Base-by-base conservation (phyloP, 495 filamentous ascomycete genomes). In the Podospora comata region DNA sequence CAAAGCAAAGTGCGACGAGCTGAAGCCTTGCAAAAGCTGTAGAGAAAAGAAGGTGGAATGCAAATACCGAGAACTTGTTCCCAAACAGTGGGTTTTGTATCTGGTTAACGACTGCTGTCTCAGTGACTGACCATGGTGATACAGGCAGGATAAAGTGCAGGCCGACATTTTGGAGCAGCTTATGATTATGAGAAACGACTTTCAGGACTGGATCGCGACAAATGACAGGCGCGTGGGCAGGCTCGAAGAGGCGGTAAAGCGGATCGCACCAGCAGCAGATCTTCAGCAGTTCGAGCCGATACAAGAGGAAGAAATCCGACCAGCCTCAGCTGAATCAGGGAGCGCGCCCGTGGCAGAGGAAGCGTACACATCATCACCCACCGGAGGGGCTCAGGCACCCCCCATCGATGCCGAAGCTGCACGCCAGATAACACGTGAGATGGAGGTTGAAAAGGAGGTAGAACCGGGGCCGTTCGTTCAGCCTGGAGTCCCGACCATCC, bases 1-100 rank as follows among this genome's bases (percentile, higher is more conserved):
- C n/a, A 91, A 91, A 74, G 88, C 88, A 30, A 90, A 90, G 77
- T 91, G 89, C 74, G 87, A 90, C 67, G 89, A 91, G 79, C 80
- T 81, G 64, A 88, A 84, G 75, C 88, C 85, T 2, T 87, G 85
- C 71, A 83, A 81, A 55, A 85, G 81, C 56, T 87, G 85, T 68
- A 80, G 80, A 62, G 85, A 87, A 67, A 87, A 87, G 69, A 81
- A 80, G 57, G 76, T 86, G 7, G 80, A 85, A 23, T 91, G 89
- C 78, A 82, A 84, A 72, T 91, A 90, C 73, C 84, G 87, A 28
- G 88, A 90, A 64, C 85, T 88, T 5, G 86, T 86, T 16, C 87
- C 87, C 28, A 89, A 90, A 67, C 88, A 89, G 88, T 91, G 78
- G 72, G 86, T 79, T 34, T 28, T 15, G 23, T 15, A 32, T 30